Percentiles rank a stretch among this genome's conserved stretches.
These are phyloP conservation scores for Primulina eburnea DNA, from an alignment of 257 asterid species.

Conservation along the genomic window DNA sequence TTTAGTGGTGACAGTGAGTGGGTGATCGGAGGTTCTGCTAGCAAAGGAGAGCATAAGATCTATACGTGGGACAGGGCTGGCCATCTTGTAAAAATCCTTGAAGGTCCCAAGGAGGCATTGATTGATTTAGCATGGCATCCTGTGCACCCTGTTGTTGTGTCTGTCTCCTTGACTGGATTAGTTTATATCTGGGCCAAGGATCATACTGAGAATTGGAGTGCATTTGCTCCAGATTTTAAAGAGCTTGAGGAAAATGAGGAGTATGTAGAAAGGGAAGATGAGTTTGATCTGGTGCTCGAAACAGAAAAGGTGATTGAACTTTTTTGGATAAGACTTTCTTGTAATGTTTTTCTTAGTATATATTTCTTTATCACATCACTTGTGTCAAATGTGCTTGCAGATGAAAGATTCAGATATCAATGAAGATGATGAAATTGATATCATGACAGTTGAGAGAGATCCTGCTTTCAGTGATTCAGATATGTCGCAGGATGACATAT, in stretches of 20 bases:
- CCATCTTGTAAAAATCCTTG: slow-evolving; percentile 89
- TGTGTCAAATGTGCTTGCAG: slow-evolving; percentile 40
- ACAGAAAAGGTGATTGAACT: slow-evolving; percentile 51
- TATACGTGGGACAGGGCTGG: slow-evolving; percentile 95
- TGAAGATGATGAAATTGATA: slow-evolving; percentile 82
- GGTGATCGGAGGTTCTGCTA: slow-evolving; percentile 94
- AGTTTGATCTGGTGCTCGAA: slow-evolving; percentile 77
- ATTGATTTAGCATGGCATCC: slow-evolving; percentile 96
- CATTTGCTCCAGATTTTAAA: slow-evolving; percentile 92
- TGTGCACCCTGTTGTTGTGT: slow-evolving; percentile 73
- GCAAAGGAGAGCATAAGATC: slow-evolving; percentile 96
- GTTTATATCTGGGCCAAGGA: slow-evolving; percentile 98
- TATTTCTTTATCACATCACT: not conserved
- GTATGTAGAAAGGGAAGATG: slow-evolving; percentile 90
- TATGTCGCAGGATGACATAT: slow-evolving; percentile 69
- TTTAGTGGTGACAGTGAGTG: slow-evolving; percentile 97
- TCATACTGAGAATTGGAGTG: slow-evolving; percentile 95
- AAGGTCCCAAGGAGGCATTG: slow-evolving; percentile 91
- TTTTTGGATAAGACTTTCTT: not conserved
- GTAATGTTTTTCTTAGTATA: not conserved
- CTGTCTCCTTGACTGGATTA: slow-evolving; percentile 81
- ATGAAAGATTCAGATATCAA: slow-evolving; percentile 60
- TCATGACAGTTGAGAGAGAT: slow-evolving; percentile 60
- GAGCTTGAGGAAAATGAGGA: slow-evolving; percentile 96
- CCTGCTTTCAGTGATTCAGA: slow-evolving; percentile 88